A percentile compares a stretch with the other conserved stretches of the same genome.
Evolutionary conservation across 768 basidiomycete species (phyloP).

Genomic region (Tricholomella constricta): DNA sequence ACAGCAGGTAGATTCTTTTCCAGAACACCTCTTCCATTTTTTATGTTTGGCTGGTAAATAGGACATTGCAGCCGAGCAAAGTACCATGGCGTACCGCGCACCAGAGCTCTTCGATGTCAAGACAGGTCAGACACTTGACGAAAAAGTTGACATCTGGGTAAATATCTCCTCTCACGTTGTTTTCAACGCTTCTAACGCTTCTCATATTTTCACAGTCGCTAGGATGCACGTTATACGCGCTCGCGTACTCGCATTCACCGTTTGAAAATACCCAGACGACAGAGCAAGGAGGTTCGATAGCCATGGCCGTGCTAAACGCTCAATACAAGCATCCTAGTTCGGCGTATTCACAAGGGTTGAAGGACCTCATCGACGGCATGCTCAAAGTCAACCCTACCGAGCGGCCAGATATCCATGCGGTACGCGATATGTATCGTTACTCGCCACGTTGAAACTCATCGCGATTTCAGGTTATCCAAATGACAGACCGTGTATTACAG

Average conservation of each 20-base stretch:
- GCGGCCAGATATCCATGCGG: slow-evolving; percentile 85
- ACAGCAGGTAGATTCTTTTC: slow-evolving; percentile 64
- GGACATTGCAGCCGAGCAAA: slow-evolving; percentile 97
- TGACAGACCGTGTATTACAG: slow-evolving; percentile 65
- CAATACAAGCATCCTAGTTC: slow-evolving; percentile 89
- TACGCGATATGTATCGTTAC: slow-evolving; percentile 31
- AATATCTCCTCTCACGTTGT: slow-evolving; percentile 21
- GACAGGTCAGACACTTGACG: slow-evolving; percentile 82
- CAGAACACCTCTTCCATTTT: not conserved
- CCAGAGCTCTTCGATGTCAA: slow-evolving; percentile 98
- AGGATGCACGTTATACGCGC: slow-evolving; percentile 92
- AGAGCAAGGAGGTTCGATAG: slow-evolving; percentile 94
- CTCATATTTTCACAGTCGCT: slow-evolving; percentile 62
- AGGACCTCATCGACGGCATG: slow-evolving; percentile 81
- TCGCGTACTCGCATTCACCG: slow-evolving; percentile 94
- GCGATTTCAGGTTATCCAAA: slow-evolving; percentile 56
- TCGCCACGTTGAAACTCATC: not conserved
- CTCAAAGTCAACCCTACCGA: slow-evolving; percentile 80
- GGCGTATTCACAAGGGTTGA: slow-evolving; percentile 84
- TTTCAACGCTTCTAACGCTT: not conserved
- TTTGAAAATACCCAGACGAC: slow-evolving; percentile 93
- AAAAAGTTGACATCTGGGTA: slow-evolving; percentile 98
- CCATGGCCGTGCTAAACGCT: slow-evolving; percentile 95
- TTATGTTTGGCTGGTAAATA: slow-evolving; percentile 26
- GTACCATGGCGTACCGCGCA: slow-evolving; percentile 97